A percentile compares a stretch with the other conserved stretches of the same genome.
Conservation (phyloP, 1,284 basidiomycete genomes). For the Sanghuangporus baumii region DNA sequence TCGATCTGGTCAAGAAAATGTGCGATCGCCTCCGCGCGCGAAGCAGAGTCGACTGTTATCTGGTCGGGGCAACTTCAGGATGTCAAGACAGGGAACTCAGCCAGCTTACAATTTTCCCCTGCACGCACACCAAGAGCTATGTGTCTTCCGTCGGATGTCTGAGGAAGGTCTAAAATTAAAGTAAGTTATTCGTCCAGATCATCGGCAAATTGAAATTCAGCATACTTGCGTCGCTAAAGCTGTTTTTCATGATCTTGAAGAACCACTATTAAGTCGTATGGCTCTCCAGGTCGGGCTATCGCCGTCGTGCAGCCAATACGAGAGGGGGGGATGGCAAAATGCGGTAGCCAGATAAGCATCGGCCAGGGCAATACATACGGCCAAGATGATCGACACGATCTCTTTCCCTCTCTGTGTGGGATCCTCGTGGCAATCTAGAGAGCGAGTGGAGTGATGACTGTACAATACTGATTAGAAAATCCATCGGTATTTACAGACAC, state of each 20-base stretch:
- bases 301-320: neutral
- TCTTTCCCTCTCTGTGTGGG: too few species aligned
- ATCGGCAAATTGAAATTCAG: constrained; percentile 17
- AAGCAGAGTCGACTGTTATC: constrained; percentile 74
- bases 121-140: constrained; percentile 70
- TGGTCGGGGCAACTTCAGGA: constrained; percentile 25
- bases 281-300: neutral
- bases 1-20: constrained; percentile 44
- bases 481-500: too few species aligned
- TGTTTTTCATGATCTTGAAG: constrained; percentile 46
- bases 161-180: constrained; percentile 57
- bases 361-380: too few species aligned
- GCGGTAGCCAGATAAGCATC: too few species aligned
- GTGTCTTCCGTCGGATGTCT: constrained; percentile 62
- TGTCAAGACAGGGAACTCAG: neutral
- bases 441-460: too few species aligned
- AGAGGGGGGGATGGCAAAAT: too few species aligned
- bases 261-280: neutral
- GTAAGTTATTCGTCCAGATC: constrained; percentile 1
- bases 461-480: too few species aligned
- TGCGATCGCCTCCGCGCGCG: constrained; percentile 60
- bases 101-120: constrained; percentile 63
- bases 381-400: too few species aligned
- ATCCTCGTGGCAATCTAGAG: too few species aligned
- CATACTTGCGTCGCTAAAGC: constrained; percentile 56